A percentile compares a stretch with the other conserved stretches of the same genome.
Conservation (phyloP, 345 rosid species). For the Leavenworthia alabamica region DNA sequence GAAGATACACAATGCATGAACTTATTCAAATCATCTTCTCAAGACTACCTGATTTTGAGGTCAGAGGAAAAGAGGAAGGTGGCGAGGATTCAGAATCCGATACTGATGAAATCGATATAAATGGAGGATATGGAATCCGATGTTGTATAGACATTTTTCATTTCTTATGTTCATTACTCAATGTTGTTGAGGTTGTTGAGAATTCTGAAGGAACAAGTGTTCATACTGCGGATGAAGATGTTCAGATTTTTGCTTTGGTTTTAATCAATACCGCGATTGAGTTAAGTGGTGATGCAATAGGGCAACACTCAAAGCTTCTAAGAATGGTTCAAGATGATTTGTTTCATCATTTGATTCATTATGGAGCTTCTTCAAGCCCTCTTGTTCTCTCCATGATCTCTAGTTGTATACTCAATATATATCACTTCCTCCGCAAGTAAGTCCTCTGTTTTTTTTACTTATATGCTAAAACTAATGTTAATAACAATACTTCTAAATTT, state of each 20-base stretch:
- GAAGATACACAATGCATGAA: constrained; percentile 78
- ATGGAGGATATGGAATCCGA: constrained; percentile 56
- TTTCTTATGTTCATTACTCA: constrained; percentile 70
- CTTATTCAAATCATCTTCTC: constrained; percentile 68
- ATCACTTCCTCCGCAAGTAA: constrained; percentile 80
- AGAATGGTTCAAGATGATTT: constrained; percentile 77
- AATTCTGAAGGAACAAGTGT: constrained; percentile 43
- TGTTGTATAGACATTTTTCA: constrained; percentile 77
- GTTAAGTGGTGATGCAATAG: constrained; percentile 71
- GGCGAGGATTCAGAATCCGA: constrained; percentile 63
- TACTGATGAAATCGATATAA: constrained; percentile 43
- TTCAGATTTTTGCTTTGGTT: constrained; percentile 49
- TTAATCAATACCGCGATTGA: constrained; percentile 71
- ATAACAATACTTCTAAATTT: background rate
- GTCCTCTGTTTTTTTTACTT: background rate
- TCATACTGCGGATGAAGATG: constrained; percentile 60
- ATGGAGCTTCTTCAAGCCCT: constrained; percentile 65
- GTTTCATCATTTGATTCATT: constrained; percentile 81
- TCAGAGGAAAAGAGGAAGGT: constrained; percentile 31
- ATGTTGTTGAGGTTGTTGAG: constrained; percentile 63
- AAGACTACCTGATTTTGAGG: constrained; percentile 58
- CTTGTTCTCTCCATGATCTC: constrained; percentile 82
- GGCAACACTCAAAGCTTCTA: constrained; percentile 64
- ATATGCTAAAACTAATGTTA: no score
- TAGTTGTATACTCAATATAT: constrained; percentile 74